Conservation (phyloP, 306 rosid genomes). For the Ziziphus jujuba region DNA sequence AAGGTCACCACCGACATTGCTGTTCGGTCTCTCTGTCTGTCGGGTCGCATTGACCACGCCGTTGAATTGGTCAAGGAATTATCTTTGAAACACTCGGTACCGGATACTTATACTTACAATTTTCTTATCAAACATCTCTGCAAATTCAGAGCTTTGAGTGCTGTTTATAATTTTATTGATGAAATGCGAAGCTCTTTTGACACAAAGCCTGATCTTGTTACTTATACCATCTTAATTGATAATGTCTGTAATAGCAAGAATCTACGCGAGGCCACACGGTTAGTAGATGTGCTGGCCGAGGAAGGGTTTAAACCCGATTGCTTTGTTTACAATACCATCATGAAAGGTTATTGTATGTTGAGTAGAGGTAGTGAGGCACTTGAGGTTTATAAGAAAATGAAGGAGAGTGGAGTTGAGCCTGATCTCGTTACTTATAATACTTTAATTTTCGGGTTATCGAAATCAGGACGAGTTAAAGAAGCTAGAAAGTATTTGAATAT, state of each 20-base stretch:
- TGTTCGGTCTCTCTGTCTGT: constrained; percentile 57
- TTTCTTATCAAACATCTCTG: constrained; percentile 63
- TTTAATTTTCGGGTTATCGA: constrained; percentile 73
- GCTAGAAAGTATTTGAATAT: constrained; percentile 66
- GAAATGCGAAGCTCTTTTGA: constrained; percentile 43
- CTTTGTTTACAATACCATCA: constrained; percentile 68
- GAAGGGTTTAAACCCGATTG: constrained; percentile 90
- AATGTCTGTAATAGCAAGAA: constrained; percentile 73
- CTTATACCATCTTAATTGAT: constrained; percentile 82
- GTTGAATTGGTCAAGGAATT: constrained; percentile 51
- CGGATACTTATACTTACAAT: constrained; percentile 70
- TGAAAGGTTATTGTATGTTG: constrained; percentile 83
- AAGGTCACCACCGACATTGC: constrained; percentile 65
- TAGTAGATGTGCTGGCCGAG: constrained; percentile 54
- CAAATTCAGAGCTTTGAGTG: constrained; percentile 47
- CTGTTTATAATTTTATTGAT: constrained; percentile 54
- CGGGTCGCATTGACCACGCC: constrained; percentile 55
- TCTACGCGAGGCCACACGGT: constrained; percentile 60
- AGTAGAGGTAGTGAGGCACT: constrained; percentile 72
- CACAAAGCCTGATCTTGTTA: constrained; percentile 72
- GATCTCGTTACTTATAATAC: constrained; percentile 83
- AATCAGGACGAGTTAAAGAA: constrained; percentile 58
- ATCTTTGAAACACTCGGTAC: constrained; percentile 46
- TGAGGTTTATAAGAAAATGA: constrained; percentile 73
- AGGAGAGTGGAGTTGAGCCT: constrained; percentile 77